Percentiles rank a stretch among this genome's conserved stretches.
Conservation (phyloP, 441 rosid genomes). For the Rhodomyrtus psidioides region DNA sequence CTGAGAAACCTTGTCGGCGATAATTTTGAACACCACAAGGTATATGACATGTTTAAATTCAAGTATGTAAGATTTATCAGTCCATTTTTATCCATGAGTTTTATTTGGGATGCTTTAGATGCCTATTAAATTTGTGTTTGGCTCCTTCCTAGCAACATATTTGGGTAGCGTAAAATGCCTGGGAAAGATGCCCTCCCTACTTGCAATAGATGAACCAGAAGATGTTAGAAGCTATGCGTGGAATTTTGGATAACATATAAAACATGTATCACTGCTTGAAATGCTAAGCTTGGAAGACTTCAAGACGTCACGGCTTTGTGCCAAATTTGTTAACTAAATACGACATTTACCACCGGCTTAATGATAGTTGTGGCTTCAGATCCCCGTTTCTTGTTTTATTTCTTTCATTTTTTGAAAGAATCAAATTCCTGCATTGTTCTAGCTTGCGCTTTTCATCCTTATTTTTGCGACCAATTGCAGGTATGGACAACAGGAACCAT, state of each 20-base stretch:
- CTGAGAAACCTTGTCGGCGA: neutral
- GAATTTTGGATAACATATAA: neutral
- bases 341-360: neutral
- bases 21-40: neutral
- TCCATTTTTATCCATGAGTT: neutral
- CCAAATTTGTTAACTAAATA: neutral
- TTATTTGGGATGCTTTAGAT: neutral
- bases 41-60: neutral
- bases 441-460: neutral
- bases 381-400: neutral
- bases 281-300: neutral
- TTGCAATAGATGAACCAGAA: neutral
- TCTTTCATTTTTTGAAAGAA: neutral
- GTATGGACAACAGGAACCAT: conserved; percentile 96
- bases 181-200: neutral
- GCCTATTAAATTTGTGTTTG: neutral
- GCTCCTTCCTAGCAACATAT: neutral
- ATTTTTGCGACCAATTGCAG: conserved; percentile 21
- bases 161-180: neutral
- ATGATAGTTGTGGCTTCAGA: neutral
- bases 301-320: neutral
- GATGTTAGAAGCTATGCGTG: neutral
- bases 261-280: neutral
- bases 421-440: neutral
- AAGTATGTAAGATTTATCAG: neutral